Evolutionary conservation across 768 basidiomycete species (phyloP), one percentile per base, ranked within the genome.

Genomic region (Pisolithus tinctorius): DNA sequence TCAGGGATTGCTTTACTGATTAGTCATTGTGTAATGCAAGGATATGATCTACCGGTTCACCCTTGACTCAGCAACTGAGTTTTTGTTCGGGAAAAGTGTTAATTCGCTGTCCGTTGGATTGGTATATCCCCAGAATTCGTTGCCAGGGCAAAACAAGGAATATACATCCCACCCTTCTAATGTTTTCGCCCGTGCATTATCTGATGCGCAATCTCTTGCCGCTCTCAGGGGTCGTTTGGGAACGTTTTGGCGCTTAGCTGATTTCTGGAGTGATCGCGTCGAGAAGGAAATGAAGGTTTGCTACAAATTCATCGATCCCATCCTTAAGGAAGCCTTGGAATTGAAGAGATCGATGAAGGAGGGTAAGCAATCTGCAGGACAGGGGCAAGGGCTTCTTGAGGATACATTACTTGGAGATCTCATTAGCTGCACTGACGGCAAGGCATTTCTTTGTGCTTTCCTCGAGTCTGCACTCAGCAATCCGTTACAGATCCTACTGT

Each of bases 21-120:
- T 49, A 30, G 29, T 55, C 20, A 51, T 27, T n/a, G 20, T 20
- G 20, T 20, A 20, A 17, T 31, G 42, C 27, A 47, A 80, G 76
- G 80, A 82, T 49, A 68, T 78, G 49, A 72, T 75, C 4, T 73
- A 74, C 0, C 73, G 79, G 2, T 84, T 82, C 62, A 83, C 82
- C 0, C 66, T 83, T 48, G 82, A 83, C 61, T 75, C 78, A 0
- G 80, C 80, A 1, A 74, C 80, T 0, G 76, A 80, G 42, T 84
- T 82, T 55, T 72, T 83, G 31, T 81, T 82, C 54, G 75, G 72
- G 26, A 63, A 74, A 29, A 67, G 74, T 46, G 73, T 81, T 11
- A 61, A 61, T 37, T 76, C 76, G 4, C 74, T 81, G 17, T 67
- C 68, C 6, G 76, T 70, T 0, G 72, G 71, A 4, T 66, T 82